Base-by-base conservation (phyloP, 805 yeast genomes). In the Wickerhamiella kazuoi region DNA sequence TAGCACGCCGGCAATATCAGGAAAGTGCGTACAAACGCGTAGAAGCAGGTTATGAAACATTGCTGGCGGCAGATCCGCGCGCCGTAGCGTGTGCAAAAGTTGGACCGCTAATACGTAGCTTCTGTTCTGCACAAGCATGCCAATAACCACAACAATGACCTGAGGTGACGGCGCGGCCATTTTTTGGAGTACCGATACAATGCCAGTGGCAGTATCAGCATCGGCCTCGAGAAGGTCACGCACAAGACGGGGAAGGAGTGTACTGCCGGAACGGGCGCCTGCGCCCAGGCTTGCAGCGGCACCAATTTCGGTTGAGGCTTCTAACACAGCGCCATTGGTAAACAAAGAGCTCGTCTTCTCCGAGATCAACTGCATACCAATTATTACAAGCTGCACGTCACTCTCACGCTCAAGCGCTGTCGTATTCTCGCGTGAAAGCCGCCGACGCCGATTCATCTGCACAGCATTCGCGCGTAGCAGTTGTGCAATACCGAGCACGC, bases 311-410 rank as follows among this genome's bases (percentile, higher is more conserved):
- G n/a, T n/a, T n/a, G n/a, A n/a, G n/a, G n/a, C n/a, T n/a, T n/a
- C n/a, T n/a, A n/a, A n/a, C n/a, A n/a, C n/a, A n/a, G n/a, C n/a
- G n/a, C n/a, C n/a, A n/a, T n/a, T n/a, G n/a, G n/a, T n/a, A n/a
- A n/a, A n/a, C n/a, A n/a, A n/a, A n/a, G n/a, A n/a, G n/a, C n/a
- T n/a, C n/a, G 28, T 16, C 41, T 51, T 53, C 34, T 54, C 57
- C 1, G 49, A 35, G 19, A 52, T 44, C 6, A 54, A 24, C 3
- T 46, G 36, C 43, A 55, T 37, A 2, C 57, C 59, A 2, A 52
- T 50, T 5, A 50, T 39, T 1, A 54, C 38, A 9, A 55, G 43
- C 40, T 48, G 48, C 26, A 52, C 42, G 30, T 55, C 58, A 7
- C 45, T 49, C 34, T 48, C 50, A 30, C 39, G 39, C 35, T 45